These are phyloP conservation scores for Choanephora cucurbitarum DNA, from an alignment of 371 early-diverging fungal genomes.

Conservation along the genomic window DNA sequence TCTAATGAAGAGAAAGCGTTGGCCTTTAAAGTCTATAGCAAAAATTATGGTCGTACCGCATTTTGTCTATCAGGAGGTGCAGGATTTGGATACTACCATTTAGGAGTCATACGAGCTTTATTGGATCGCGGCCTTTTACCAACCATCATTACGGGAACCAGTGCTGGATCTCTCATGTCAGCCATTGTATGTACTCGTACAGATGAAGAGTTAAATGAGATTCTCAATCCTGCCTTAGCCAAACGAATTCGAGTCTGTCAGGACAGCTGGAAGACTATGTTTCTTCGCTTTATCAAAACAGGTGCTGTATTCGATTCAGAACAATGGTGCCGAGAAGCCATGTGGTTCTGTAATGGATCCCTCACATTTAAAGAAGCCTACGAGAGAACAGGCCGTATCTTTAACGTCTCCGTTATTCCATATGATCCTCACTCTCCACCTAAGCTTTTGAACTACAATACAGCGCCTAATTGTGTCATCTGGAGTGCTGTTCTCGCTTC, in stretches of 20 bases:
- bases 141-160: constrained; percentile 84
- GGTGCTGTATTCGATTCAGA: constrained; percentile 73
- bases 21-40: constrained; percentile 74
- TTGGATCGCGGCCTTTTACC: constrained; percentile 79
- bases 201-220: constrained; percentile 73
- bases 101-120: constrained; percentile 77
- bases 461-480: constrained; percentile 88
- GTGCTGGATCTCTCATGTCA: constrained; percentile 81
- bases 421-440: constrained; percentile 80
- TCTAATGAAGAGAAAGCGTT: constrained; percentile 62
- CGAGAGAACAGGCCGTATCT: constrained; percentile 82
- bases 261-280: constrained; percentile 48
- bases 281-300: constrained; percentile 33
- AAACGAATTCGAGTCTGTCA: constrained; percentile 63
- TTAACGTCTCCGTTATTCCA: constrained; percentile 85
- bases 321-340: constrained; percentile 69
- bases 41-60: constrained; percentile 87
- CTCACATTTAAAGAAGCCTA: constrained; percentile 91
- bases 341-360: constrained; percentile 81
- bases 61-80: constrained; percentile 91
- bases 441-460: constrained; percentile 84
- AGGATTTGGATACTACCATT: constrained; percentile 81
- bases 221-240: constrained; percentile 65
- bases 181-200: constrained; percentile 79
- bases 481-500: constrained; percentile 74